These are phyloP conservation scores for Tephrocybe sp. DNA, from an alignment of 768 basidiomycete species.

Conservation along the genomic window DNA sequence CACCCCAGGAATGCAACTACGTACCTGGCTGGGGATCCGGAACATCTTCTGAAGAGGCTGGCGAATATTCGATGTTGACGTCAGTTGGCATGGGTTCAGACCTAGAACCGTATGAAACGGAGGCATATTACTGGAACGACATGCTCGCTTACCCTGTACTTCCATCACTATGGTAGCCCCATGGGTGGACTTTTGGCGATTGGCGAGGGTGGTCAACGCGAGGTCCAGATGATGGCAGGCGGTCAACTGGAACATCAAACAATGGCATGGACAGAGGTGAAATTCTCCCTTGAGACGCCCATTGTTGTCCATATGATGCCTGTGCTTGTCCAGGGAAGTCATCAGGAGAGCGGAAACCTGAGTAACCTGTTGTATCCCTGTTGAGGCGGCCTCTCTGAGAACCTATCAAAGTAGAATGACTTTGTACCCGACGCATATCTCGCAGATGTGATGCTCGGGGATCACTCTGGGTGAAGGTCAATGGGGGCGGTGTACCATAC, in stretches of 20 bases:
- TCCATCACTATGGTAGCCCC: constrained; percentile 22
- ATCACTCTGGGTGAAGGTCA: constrained; percentile 9
- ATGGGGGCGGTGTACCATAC: constrained; percentile 2
- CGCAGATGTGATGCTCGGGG: constrained; percentile 13
- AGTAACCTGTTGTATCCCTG: constrained; percentile 6
- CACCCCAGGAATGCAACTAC: constrained; percentile 4
- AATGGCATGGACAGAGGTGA: constrained; percentile 10
- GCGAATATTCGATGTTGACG: constrained; percentile 18
- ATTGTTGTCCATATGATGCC: constrained; percentile 12
- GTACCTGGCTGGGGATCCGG: constrained; percentile 15
- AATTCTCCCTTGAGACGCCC: constrained; percentile 8
- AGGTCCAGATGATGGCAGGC: constrained; percentile 3
- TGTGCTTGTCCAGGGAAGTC: constrained; percentile 5
- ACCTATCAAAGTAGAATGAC: constrained; percentile 21
- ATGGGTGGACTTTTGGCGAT: constrained; percentile 18
- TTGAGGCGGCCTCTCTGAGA: constrained; percentile 7
- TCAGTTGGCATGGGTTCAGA: constrained; percentile 18
- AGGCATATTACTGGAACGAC: neutral
- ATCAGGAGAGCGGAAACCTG: constrained; percentile 2
- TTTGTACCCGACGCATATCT: constrained; percentile 24
- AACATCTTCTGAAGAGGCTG: constrained; percentile 20
- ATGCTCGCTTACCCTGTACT: constrained; percentile 21
- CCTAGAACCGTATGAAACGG: constrained; percentile 3
- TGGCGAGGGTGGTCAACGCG: constrained; percentile 10
- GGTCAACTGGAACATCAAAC: constrained; percentile 8